Evolutionary conservation across 2,329 filamentous ascomycete species (phyloP).

Genomic region (Verticillium albo-atrum): DNA sequence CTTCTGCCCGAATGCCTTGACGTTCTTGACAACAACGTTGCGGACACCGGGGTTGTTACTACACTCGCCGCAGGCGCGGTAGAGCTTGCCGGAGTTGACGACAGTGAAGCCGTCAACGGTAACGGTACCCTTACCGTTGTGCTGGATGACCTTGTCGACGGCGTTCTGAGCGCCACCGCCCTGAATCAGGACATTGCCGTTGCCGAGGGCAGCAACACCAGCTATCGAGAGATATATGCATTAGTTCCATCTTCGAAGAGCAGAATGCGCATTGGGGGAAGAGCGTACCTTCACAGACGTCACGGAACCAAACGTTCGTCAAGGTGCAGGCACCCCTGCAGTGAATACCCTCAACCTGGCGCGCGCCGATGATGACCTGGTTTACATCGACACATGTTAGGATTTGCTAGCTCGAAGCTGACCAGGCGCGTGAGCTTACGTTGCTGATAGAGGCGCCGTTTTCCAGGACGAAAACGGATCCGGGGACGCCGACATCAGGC

Average conservation of each 20-base stretch:
- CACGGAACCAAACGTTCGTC: slow-evolving; percentile 32
- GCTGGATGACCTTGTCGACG: slow-evolving; percentile 26
- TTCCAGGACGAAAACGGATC: slow-evolving; percentile 48
- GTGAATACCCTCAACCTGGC: slow-evolving; percentile 45
- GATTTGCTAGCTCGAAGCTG: not conserved
- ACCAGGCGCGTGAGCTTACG: slow-evolving; percentile 12
- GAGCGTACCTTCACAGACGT: slow-evolving; percentile 28
- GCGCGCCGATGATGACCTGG: slow-evolving; percentile 41
- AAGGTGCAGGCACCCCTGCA: slow-evolving; percentile 40
- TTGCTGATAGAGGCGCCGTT: slow-evolving; percentile 46
- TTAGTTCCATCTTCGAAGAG: not conserved
- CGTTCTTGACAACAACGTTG: slow-evolving; percentile 6
- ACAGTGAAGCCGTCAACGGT: slow-evolving; percentile 28
- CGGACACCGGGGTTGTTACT: slow-evolving; percentile 22
- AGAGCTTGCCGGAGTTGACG: slow-evolving; percentile 36
- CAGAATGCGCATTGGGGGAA: not conserved
- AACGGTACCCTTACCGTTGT: slow-evolving; percentile 27
- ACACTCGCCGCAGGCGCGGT: slow-evolving; percentile 36
- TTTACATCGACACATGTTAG: not conserved
- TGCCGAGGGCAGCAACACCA: slow-evolving; percentile 17
- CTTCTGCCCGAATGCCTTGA: slow-evolving; percentile 14
- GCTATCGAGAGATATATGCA: not conserved
- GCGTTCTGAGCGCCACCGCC: slow-evolving; percentile 28
- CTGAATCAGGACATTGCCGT: slow-evolving; percentile 24
- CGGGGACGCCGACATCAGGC: slow-evolving; percentile 10